Conservation (phyloP, 257 asterid species). For the Leptodermis oblonga region DNA sequence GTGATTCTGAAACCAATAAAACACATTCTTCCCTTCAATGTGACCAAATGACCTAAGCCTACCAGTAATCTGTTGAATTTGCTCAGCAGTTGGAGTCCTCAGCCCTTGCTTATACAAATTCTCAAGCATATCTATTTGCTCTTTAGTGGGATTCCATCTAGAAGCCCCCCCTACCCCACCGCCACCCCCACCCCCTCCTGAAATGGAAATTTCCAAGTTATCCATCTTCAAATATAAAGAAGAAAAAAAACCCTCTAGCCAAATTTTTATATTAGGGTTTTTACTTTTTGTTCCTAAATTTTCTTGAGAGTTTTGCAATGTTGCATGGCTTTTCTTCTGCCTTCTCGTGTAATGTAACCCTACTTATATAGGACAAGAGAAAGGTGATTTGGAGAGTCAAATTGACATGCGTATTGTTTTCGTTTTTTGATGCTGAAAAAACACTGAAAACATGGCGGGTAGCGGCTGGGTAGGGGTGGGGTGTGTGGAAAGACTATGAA, state of each 20-base stretch:
- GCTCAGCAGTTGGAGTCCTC: slow-evolving; percentile 78
- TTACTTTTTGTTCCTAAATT: too few species aligned
- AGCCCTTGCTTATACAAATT: slow-evolving; percentile 62
- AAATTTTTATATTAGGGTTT: background rate
- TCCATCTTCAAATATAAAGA: slow-evolving; percentile 24
- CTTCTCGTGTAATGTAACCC: background rate
- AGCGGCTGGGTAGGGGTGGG: slow-evolving; percentile 68
- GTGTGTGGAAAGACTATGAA: slow-evolving; percentile 41
- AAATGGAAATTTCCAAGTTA: slow-evolving; percentile 13
- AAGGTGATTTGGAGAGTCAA: slow-evolving; percentile 10
- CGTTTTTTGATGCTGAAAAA: slow-evolving; percentile 73
- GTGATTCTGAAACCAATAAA: slow-evolving; percentile 91
- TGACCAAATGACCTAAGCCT: slow-evolving; percentile 61
- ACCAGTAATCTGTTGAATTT: slow-evolving; percentile 65
- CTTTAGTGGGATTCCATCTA: slow-evolving; percentile 89
- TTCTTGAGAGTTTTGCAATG: background rate
- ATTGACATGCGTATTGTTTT: slow-evolving; percentile 86
- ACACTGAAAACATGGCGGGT: slow-evolving; percentile 79
- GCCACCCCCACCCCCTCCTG: slow-evolving; percentile 29
- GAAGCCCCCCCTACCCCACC: too few species aligned
- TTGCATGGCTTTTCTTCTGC: slow-evolving; percentile 14
- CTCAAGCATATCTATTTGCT: slow-evolving; percentile 79
- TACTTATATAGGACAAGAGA: background rate
- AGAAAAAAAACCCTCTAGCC: background rate
- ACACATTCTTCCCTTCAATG: slow-evolving; percentile 84